Evolutionary conservation across 257 asterid species (phyloP).

Genomic region (Przewalskia tangutica): DNA sequence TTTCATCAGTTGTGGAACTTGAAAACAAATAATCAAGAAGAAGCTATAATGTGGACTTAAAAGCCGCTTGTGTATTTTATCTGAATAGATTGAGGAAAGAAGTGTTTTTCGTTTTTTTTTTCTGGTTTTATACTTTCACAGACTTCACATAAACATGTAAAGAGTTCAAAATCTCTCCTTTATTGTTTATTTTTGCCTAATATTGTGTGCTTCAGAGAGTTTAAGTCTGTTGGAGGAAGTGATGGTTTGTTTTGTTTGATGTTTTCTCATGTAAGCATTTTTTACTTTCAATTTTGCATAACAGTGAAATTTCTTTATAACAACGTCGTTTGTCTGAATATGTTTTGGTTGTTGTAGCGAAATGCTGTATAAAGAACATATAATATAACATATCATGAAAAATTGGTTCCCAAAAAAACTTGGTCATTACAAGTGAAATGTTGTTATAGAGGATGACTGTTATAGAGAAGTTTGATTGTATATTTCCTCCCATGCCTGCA

Average conservation of each 20-base stretch:
- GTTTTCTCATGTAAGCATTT: neutral
- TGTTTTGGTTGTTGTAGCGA: too few species aligned
- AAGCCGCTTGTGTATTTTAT: neutral
- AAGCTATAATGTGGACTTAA: neutral
- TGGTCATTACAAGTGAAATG: too few species aligned
- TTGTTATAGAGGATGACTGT: too few species aligned
- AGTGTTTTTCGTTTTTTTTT: neutral
- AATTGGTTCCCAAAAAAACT: too few species aligned
- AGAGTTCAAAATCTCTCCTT: neutral
- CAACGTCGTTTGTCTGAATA: too few species aligned
- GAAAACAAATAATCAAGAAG: neutral
- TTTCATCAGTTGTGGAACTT: neutral
- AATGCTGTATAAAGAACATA: too few species aligned
- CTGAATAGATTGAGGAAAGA: neutral
- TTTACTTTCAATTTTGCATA: neutral
- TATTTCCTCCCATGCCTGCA: neutral
- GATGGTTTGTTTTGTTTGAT: slow-evolving; percentile 1
- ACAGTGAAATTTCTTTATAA: too few species aligned
- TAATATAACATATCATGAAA: too few species aligned
- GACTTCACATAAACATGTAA: slow-evolving; percentile 17
- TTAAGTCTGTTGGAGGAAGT: slow-evolving; percentile 1
- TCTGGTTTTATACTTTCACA: neutral
- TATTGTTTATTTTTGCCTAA: neutral
- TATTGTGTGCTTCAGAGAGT: slow-evolving; percentile 2
- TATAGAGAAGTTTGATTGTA: too few species aligned